A percentile compares a stretch with the other conserved stretches of the same genome.
Conservation (phyloP, 768 basidiomycete species). For the Pholiota molesta region DNA sequence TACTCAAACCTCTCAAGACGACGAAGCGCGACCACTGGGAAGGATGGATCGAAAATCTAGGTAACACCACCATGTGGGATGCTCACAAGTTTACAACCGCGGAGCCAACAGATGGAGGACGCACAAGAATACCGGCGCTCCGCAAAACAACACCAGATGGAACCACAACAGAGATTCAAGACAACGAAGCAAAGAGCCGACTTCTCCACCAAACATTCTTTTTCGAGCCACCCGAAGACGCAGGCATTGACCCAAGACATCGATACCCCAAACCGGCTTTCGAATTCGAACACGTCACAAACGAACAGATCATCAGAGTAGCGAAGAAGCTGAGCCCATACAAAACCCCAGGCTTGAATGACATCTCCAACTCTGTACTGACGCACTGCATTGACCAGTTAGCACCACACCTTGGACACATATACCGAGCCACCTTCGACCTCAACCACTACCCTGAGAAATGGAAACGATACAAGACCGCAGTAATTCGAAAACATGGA, state of each 20-base stretch:
- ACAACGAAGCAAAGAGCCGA: slow-evolving; percentile 28
- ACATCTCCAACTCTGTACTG: slow-evolving; percentile 22
- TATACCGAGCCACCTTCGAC: slow-evolving; percentile 32
- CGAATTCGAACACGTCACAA: slow-evolving; percentile 2
- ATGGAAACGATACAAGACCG: slow-evolving; percentile 31
- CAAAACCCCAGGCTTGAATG: slow-evolving; percentile 12
- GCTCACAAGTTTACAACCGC: slow-evolving; percentile 25
- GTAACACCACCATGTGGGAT: slow-evolving; percentile 22
- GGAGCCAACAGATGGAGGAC: slow-evolving; percentile 26
- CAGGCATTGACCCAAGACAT: slow-evolving; percentile 12
- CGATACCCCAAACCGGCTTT: slow-evolving; percentile 11
- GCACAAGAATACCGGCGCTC: slow-evolving; percentile 29
- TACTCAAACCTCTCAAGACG: slow-evolving; percentile 16
- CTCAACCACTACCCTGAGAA: slow-evolving; percentile 28
- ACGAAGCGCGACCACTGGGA: slow-evolving; percentile 31
- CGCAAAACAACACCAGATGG: not conserved
- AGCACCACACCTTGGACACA: slow-evolving; percentile 23
- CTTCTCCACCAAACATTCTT: slow-evolving; percentile 33
- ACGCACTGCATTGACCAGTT: slow-evolving; percentile 27
- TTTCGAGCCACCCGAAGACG: slow-evolving; percentile 12
- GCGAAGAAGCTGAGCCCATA: slow-evolving; percentile 12
- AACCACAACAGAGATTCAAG: slow-evolving; percentile 1
- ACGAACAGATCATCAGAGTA: slow-evolving; percentile 1
- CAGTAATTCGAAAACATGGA: slow-evolving; percentile 36
- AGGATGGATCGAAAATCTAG: slow-evolving; percentile 27